Evolutionary conservation across 192 early-diverging fungal genomes (phyloP).

Genomic region (Umbelopsis ramanniana): DNA sequence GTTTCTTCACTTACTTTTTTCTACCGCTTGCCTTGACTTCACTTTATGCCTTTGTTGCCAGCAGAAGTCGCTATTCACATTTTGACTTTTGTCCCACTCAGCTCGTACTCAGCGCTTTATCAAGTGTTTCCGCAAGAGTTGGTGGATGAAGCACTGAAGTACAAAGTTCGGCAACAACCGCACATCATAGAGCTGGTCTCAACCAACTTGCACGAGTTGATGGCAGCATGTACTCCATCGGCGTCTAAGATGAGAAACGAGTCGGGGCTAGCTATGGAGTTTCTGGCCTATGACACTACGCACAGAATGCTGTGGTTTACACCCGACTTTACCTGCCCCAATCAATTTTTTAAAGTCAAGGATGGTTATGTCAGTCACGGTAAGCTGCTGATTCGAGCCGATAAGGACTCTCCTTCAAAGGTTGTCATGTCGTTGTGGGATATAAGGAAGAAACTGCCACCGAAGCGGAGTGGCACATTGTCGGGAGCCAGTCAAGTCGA

Average conservation of each 20-base stretch:
- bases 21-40: background rate
- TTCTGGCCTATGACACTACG: conserved; percentile 14
- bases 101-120: conserved; percentile 23
- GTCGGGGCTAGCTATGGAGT: conserved; percentile 29
- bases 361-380: conserved; percentile 42
- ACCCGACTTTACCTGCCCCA: conserved; percentile 22
- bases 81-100: conserved; percentile 32
- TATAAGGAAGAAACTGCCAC: conserved; percentile 32
- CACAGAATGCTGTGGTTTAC: conserved; percentile 28
- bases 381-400: conserved; percentile 30
- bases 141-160: conserved; percentile 25
- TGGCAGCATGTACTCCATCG: background rate
- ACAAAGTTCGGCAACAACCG: conserved; percentile 29
- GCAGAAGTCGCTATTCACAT: conserved; percentile 33
- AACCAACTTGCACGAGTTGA: conserved; percentile 38
- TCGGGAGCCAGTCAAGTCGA: conserved; percentile 32
- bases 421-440: conserved; percentile 36
- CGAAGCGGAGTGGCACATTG: conserved; percentile 29
- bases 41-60: conserved; percentile 26
- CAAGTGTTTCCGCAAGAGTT: conserved; percentile 26
- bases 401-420: conserved; percentile 5
- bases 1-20: background rate
- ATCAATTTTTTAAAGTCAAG: conserved; percentile 36
- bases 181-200: conserved; percentile 30
- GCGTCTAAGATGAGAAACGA: conserved; percentile 29